Evolutionary conservation across 306 rosid genomes (phyloP).

Genomic region (Betula pendula): DNA sequence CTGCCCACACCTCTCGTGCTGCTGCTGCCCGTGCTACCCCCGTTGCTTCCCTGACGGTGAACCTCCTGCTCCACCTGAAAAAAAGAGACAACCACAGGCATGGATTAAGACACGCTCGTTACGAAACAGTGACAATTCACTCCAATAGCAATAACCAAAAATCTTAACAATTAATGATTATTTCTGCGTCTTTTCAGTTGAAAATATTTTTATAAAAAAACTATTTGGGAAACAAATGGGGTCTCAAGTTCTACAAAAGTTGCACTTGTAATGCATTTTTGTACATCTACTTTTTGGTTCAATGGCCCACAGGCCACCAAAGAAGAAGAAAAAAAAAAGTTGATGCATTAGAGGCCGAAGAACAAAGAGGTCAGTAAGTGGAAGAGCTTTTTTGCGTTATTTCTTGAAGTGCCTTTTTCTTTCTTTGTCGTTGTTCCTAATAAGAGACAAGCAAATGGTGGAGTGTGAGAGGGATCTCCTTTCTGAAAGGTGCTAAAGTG

Average conservation of each 20-base stretch:
- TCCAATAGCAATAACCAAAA: too few relatives aligned
- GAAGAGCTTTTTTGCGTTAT: neutral
- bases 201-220: too few relatives aligned
- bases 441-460: neutral
- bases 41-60: conserved; percentile 39
- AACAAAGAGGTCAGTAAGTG: neutral
- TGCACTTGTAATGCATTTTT: neutral
- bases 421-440: neutral
- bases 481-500: neutral
- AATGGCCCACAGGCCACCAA: neutral
- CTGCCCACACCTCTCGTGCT: conserved; percentile 50
- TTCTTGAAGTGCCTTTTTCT: neutral
- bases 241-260: neutral
- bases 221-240: too few relatives aligned
- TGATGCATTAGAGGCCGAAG: neutral
- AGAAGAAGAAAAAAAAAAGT: neutral
- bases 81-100: neutral
- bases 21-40: conserved; percentile 34
- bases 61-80: conserved; percentile 52
- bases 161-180: too few relatives aligned
- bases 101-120: too few relatives aligned
- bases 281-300: neutral
- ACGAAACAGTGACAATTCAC: too few relatives aligned
- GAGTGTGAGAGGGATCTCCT: neutral
- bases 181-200: too few relatives aligned